phyloP scores from a whole-genome alignment of 31 red algal genomes.

The Asparagopsis taxiformis region DNA sequence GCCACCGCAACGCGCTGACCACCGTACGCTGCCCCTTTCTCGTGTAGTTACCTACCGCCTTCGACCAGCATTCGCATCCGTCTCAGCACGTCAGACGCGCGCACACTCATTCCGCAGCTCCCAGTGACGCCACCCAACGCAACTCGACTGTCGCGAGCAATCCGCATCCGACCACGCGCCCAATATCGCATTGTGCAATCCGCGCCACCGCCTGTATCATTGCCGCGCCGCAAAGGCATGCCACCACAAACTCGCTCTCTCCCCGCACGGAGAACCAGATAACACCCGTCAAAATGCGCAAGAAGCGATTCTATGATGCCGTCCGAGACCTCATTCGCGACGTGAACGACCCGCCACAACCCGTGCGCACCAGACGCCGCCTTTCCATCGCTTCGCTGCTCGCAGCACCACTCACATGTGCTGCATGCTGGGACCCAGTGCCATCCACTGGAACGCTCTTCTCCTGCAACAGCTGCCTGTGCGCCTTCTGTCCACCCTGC shows the following conservation, averaged over 20 bases:
- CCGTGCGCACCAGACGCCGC: slow-evolving; percentile 33
- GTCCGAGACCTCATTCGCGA: slow-evolving; percentile 67
- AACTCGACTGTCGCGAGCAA: too few relatives aligned
- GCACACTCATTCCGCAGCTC: too few relatives aligned
- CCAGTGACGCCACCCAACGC: too few relatives aligned
- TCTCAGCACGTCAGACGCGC: too few relatives aligned
- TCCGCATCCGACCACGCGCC: too few relatives aligned
- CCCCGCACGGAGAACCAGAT: not conserved
- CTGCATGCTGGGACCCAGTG: slow-evolving; percentile 46
- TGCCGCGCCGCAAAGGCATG: not conserved
- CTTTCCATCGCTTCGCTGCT: slow-evolving; percentile 64
- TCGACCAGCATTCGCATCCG: too few relatives aligned
- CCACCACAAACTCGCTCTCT: not conserved
- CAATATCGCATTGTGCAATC: too few relatives aligned
- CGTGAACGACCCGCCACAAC: slow-evolving; percentile 39
- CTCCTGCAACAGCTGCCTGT: slow-evolving; percentile 31
- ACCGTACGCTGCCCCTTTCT: too few relatives aligned
- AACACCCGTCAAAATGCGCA: slow-evolving; percentile 28
- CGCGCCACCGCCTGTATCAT: not conserved
- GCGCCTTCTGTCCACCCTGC: slow-evolving; percentile 42
- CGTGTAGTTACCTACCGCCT: too few relatives aligned
- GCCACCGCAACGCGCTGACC: not conserved
- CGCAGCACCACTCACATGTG: slow-evolving; percentile 43
- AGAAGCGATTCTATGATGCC: slow-evolving; percentile 57
- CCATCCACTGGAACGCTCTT: slow-evolving; percentile 17